phyloP scores from a whole-genome alignment of 176 grass and related monocot species.

The Metroxylon sagu region DNA sequence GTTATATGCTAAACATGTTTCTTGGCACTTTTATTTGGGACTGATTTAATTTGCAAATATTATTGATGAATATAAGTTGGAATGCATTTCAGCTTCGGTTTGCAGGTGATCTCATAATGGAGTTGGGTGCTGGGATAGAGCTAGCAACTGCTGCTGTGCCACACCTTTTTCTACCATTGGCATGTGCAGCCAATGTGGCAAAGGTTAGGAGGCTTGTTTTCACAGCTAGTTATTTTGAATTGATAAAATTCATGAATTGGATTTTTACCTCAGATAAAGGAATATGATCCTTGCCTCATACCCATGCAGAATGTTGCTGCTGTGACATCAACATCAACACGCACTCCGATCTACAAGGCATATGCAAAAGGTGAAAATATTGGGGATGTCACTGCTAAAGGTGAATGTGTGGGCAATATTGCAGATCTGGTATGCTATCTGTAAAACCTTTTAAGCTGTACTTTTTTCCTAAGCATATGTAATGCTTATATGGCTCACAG shows the following conservation, averaged over 20 bases:
- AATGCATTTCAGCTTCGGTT: conserved; percentile 59
- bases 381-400: conserved; percentile 97
- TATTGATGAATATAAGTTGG: too few relatives aligned
- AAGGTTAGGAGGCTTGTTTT: conserved; percentile 38
- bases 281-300: neutral
- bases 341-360: conserved; percentile 95
- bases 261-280: too few relatives aligned
- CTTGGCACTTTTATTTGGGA: too few relatives aligned
- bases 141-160: conserved; percentile 79
- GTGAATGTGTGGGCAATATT: conserved; percentile 92
- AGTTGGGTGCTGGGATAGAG: conserved; percentile 94
- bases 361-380: conserved; percentile 99
- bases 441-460: too few relatives aligned
- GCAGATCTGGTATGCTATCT: conserved; percentile 70
- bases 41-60: too few relatives aligned
- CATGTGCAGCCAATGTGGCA: conserved; percentile 81
- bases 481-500: too few relatives aligned
- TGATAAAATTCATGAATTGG: too few relatives aligned
- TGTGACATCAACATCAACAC: conserved; percentile 93
- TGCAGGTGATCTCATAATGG: conserved; percentile 86
- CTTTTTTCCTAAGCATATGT: too few relatives aligned
- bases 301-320: conserved; percentile 65
- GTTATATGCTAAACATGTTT: conserved; percentile 19
- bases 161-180: conserved; percentile 96
- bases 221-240: too few relatives aligned